A percentile compares a stretch with the other conserved stretches of the same genome.
phyloP scores from a whole-genome alignment of 169 alveolate species.

The Theileria parva region DNA sequence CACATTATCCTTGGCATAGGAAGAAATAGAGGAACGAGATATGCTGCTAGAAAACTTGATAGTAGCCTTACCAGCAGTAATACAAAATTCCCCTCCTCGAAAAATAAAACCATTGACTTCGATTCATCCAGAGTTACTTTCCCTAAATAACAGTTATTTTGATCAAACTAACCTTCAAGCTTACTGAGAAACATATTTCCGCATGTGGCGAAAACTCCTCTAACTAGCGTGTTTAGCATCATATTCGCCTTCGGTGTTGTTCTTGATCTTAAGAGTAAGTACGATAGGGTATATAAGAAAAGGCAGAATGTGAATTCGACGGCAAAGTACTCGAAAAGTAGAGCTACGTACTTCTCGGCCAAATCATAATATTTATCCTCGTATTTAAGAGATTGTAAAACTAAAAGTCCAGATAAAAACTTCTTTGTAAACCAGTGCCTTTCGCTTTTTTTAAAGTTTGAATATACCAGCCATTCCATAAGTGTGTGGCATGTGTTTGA shows the following conservation, averaged over 20 bases:
- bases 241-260: background rate
- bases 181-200: slow-evolving; percentile 2
- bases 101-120: slow-evolving; percentile 23
- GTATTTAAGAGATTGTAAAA: background rate
- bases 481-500: slow-evolving; percentile 11
- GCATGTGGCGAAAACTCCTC: background rate
- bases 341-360: slow-evolving; percentile 21
- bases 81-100: slow-evolving; percentile 2
- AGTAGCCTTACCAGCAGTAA: slow-evolving; percentile 24
- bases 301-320: slow-evolving; percentile 48
- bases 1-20: slow-evolving; percentile 34
- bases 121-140: slow-evolving; percentile 48
- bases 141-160: slow-evolving; percentile 1
- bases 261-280: slow-evolving; percentile 8
- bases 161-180: slow-evolving; percentile 7
- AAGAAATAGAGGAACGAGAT: slow-evolving; percentile 22
- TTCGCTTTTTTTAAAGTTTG: background rate
- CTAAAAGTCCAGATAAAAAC: background rate
- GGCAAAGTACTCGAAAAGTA: slow-evolving; percentile 37
- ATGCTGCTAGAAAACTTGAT: slow-evolving; percentile 51
- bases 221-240: background rate
- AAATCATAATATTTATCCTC: slow-evolving; percentile 3
- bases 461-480: slow-evolving; percentile 19
- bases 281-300: slow-evolving; percentile 24
- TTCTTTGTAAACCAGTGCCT: slow-evolving; percentile 7